Base-by-base conservation (phyloP, 2,329 filamentous ascomycete genomes). In the Curvularia eragrostidis region DNA sequence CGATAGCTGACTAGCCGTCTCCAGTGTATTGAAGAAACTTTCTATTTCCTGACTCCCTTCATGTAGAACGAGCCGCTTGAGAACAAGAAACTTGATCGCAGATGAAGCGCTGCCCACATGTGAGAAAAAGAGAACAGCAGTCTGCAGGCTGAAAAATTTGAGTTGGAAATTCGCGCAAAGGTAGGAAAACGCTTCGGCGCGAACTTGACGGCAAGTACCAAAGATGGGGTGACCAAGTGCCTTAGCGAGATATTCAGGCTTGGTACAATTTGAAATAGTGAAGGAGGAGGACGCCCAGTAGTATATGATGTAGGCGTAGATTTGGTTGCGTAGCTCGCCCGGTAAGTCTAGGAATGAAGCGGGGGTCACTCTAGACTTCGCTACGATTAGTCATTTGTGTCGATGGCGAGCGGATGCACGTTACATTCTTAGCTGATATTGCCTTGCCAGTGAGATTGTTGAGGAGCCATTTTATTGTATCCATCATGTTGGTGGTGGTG, bases 281-380 rank as follows among this genome's bases (percentile, higher is more conserved):
- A 66, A 7, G 8, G 18, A n/a, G 3, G 24, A 13, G n/a, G n/a
- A n/a, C n/a, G n/a, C n/a, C 15, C 59, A 46, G 6, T 54, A 58
- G 39, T 65, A 67, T 6, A 69, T 57, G 21, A 9, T 28, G 10
- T 55, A 46, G 23, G 54, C 43, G 47, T 70, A 71, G 15, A 71
- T 69, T 9, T 54, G 42, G 38, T 66, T 69, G 48, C 68, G 67
- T 18, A 70, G 43, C 50, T 71, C 68, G 36, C 66, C 67, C 18
- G 68, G 67, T 18, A 71, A 61, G 10, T 54, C 46, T 2, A 70
- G 46, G 39, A 71, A 58, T 12, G 44, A 32, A 10, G 36, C 26
- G n/a, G 23, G 12, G 15, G 36, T 26, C 13, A 18, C 23, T 19
- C 15, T 32, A 10, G 48, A 18, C 54, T 56, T 30, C 42, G 26